Base-by-base conservation (phyloP, 208 protist species). In the Trypanosomatidae sp. region DNA sequence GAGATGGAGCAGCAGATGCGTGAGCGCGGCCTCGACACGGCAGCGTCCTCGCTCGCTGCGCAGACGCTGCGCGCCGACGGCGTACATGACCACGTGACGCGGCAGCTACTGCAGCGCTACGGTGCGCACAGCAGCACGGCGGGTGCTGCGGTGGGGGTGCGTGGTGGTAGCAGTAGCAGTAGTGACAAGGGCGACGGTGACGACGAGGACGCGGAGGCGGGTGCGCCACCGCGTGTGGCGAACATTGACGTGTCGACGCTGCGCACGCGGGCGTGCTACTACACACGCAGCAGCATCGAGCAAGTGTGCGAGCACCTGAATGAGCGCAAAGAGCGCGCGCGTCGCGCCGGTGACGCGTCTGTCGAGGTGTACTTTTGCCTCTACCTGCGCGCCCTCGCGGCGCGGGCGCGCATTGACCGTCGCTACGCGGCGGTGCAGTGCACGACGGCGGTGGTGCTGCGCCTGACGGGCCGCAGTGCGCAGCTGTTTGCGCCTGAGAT, bases 1-100 rank as follows among this genome's bases (percentile, higher is more conserved):
- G 78, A 88, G 56, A 57, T 91, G 33, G 81, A 94, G 67, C 48
- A 46, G 26, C 44, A 51, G 21, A 58, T 88, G 52, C 65, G 67
- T 23, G 59, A 65, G 18, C 44, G 3, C 1, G 22, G 42, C 1
- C 21, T 55, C 18, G 54, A 58, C 30, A n/a, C n/a, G n/a, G n/a
- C n/a, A n/a, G n/a, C n/a, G n/a, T n/a, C n/a, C n/a, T n/a, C n/a
- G n/a, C n/a, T n/a, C n/a, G n/a, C n/a, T n/a, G n/a, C n/a, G n/a
- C n/a, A n/a, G n/a, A n/a, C n/a, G n/a, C n/a, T n/a, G n/a, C n/a
- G n/a, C n/a, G n/a, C n/a, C n/a, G n/a, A n/a, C n/a, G n/a, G n/a
- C n/a, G n/a, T n/a, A n/a, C n/a, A n/a, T n/a, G n/a, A n/a, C n/a
- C n/a, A n/a, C n/a, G n/a, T n/a, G n/a, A n/a, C n/a, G n/a, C n/a